Evolutionary conservation across 202 grass and related monocot species (phyloP).

Genomic region (Musa balbisiana): DNA sequence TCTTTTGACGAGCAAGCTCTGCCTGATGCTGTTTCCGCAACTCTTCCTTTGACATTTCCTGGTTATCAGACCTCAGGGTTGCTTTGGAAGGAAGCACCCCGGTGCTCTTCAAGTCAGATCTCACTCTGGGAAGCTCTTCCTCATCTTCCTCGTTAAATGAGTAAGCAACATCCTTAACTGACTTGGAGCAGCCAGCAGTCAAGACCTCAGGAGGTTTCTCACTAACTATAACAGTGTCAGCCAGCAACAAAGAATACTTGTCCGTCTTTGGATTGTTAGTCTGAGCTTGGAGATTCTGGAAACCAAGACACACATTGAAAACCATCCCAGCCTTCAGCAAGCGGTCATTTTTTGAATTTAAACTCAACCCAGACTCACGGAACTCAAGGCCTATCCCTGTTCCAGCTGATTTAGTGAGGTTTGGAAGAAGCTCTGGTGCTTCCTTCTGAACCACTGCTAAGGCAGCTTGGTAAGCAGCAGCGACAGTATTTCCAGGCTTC

Average conservation of each 20-base stretch:
- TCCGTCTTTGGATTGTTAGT: constrained; percentile 61
- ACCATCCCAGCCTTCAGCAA: constrained; percentile 51
- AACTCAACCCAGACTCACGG: constrained; percentile 56
- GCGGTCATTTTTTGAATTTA: constrained; percentile 61
- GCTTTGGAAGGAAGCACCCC: constrained; percentile 11
- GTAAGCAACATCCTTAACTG: constrained; percentile 61
- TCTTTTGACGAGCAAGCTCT: constrained; percentile 89
- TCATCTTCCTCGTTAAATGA: constrained; percentile 77
- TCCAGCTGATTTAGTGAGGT: constrained; percentile 60
- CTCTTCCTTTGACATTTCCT: constrained; percentile 22
- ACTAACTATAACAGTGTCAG: constrained; percentile 62
- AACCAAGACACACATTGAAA: constrained; percentile 77
- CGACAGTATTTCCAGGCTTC: constrained; percentile 48
- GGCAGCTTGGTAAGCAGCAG: constrained; percentile 47
- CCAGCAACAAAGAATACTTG: constrained; percentile 55
- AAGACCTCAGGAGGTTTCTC: constrained; percentile 51
- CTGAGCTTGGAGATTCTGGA: constrained; percentile 53
- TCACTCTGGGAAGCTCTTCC: constrained; percentile 26
- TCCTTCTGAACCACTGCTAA: constrained; percentile 41
- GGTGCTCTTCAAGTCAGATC: constrained; percentile 11
- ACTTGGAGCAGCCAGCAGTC: constrained; percentile 68
- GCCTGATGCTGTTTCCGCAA: constrained; percentile 73
- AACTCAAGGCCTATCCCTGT: constrained; percentile 77
- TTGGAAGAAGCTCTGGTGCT: constrained; percentile 50
- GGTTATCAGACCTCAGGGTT: constrained; percentile 18